Evolutionary conservation across 225 moss, liverwort and hornwort genomes (phyloP), one percentile per base, ranked within the genome.

Genomic region (Asterella californica): DNA sequence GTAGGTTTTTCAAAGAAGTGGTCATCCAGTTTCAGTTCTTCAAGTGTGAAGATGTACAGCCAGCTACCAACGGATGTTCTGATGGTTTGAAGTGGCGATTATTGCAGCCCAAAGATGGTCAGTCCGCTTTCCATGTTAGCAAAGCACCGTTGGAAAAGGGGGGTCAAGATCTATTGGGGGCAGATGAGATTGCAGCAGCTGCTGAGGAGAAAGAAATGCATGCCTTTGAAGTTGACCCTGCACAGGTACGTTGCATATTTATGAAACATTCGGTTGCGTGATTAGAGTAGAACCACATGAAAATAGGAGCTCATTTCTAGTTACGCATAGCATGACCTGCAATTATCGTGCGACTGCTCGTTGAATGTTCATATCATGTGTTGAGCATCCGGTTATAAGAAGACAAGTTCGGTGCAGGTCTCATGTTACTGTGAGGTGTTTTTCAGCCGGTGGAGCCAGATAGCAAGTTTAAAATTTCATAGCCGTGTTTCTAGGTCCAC

Each of bases 141-240:
- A 93, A 90, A 86, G 99, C 92, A 21, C 95, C 91, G 27, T 82
- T 92, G 22, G 99, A 95, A 76, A 83, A 85, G 76, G 90, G 86
- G n/a, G 86, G 79, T 75, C 77, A 90, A 17, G 99, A 95, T 74
- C 85, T 99, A 22, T 84, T 99, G 54, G 95, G 88, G 62, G 84
- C 83, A 80, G 90, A 89, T 76, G 99, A 92, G 82, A 82, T 85
- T 47, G 89, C 83, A 30, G 88, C 86, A 83, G 90, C 83, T 84
- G 82, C 83, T 70, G 99, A 99, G 87, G 99, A 99, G 83, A 95
- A 95, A 75, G 99, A 99, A n/a, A 85, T 91, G 54, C 95, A 99
- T 84, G 93, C 99, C 4, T 99, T 99, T 88, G 99, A 99, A 82
- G 90, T 99, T 67, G 93, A 99, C 84, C 95, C 99, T 77, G 89